These are phyloP conservation scores for Pythium brachiatum DNA, from an alignment of 352 stramenopile species.

Conservation along the genomic window DNA sequence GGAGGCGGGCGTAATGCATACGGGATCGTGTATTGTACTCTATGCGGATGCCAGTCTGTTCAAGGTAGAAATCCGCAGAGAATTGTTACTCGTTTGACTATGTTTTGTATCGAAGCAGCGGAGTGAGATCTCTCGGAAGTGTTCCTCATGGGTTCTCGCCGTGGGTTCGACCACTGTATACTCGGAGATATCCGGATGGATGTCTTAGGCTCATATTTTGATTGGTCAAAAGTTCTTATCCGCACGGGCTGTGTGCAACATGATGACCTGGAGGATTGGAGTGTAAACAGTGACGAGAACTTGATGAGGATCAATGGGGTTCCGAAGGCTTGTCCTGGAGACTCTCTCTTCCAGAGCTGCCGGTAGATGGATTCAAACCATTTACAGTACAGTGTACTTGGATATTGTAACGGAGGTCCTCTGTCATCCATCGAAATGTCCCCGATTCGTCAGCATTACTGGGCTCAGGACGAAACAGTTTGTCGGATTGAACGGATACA, in stretches of 20 bases:
- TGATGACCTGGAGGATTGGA: not conserved
- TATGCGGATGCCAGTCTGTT: too few relatives aligned
- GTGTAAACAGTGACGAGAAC: not conserved
- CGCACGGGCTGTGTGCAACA: not conserved
- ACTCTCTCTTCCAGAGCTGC: not conserved
- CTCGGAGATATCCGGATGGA: not conserved
- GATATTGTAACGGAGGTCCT: too few relatives aligned
- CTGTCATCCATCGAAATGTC: not conserved
- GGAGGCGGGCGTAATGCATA: not conserved
- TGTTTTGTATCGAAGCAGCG: too few relatives aligned
- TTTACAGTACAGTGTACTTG: not conserved
- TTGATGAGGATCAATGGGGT: too few relatives aligned
- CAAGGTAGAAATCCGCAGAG: too few relatives aligned
- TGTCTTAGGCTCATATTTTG: not conserved
- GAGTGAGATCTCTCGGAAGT: not conserved
- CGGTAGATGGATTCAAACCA: not conserved
- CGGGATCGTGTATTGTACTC: too few relatives aligned
- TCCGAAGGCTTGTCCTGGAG: too few relatives aligned
- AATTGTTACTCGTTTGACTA: too few relatives aligned
- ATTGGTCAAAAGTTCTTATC: not conserved
- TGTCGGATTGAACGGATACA: too few relatives aligned
- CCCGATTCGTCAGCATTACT: not conserved
- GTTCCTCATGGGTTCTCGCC: not conserved
- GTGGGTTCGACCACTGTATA: not conserved
- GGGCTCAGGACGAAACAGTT: not conserved